Percentiles rank a stretch among this genome's conserved stretches.
Conservation (phyloP, 2,329 filamentous ascomycete species). For the Penicillium glabrum region DNA sequence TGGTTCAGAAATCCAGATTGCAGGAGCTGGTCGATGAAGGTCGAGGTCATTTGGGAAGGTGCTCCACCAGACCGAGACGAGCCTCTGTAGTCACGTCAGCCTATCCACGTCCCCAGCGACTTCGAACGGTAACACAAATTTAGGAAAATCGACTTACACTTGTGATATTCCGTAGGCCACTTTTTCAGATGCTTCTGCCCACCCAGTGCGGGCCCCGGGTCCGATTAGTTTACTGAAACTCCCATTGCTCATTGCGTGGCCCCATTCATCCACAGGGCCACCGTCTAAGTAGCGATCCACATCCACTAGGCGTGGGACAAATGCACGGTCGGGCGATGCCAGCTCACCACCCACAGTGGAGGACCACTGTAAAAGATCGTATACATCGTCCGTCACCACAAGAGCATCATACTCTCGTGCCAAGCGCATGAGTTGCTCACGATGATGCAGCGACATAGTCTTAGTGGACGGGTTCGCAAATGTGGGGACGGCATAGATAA, state of each 20-base stretch:
- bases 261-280: conserved; percentile 64
- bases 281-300: conserved; percentile 69
- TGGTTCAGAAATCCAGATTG: conserved; percentile 52
- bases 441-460: conserved; percentile 70
- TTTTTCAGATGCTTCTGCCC: conserved; percentile 71
- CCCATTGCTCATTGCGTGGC: conserved; percentile 80
- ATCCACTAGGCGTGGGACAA: conserved; percentile 72
- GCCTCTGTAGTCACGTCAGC: conserved; percentile 44
- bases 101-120: not conserved
- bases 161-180: conserved; percentile 61
- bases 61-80: conserved; percentile 60
- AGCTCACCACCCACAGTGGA: conserved; percentile 26
- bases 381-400: conserved; percentile 88
- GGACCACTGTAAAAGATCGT: conserved; percentile 86
- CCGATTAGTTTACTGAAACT: conserved; percentile 86
- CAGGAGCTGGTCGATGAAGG: conserved; percentile 57
- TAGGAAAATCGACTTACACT: conserved; percentile 45
- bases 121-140: not conserved
- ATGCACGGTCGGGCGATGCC: conserved; percentile 38
- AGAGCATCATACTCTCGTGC: conserved; percentile 78
- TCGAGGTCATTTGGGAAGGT: conserved; percentile 60
- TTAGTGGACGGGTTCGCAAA: conserved; percentile 86
- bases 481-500: conserved; percentile 86
- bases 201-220: conserved; percentile 82
- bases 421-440: conserved; percentile 69